Percentiles rank a stretch among this genome's conserved stretches.
These are phyloP conservation scores for Macaranga tanarius DNA, from an alignment of 441 rosid genomes.

Conservation along the genomic window DNA sequence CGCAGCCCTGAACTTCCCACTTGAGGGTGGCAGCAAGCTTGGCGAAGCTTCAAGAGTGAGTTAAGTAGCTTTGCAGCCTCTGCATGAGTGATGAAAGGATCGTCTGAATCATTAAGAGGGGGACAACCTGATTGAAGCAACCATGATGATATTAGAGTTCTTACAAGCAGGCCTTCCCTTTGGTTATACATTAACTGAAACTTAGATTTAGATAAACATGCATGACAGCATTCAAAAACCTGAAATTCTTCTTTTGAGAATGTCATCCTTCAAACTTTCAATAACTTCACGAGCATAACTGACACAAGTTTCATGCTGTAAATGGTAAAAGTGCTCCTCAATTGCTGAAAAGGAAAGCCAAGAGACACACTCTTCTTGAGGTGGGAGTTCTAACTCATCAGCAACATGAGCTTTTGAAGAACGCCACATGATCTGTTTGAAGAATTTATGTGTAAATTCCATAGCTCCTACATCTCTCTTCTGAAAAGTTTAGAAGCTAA, in stretches of 20 bases:
- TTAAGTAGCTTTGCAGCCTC: slow-evolving; percentile 89
- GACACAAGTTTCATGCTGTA: slow-evolving; percentile 96
- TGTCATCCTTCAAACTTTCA: slow-evolving; percentile 73
- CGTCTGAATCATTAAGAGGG: slow-evolving; percentile 39
- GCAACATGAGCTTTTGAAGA: slow-evolving; percentile 87
- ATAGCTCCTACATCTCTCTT: slow-evolving; percentile 64
- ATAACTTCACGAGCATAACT: slow-evolving; percentile 89
- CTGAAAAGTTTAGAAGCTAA: slow-evolving; percentile 41
- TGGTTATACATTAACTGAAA: neutral
- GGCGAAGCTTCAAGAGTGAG: slow-evolving; percentile 97
- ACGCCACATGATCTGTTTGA: slow-evolving; percentile 96
- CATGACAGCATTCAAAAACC: slow-evolving; percentile 39
- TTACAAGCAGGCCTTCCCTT: slow-evolving; percentile 8
- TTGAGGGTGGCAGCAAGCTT: slow-evolving; percentile 99
- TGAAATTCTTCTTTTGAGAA: slow-evolving; percentile 66
- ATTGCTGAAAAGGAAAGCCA: slow-evolving; percentile 93
- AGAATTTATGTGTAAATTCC: slow-evolving; percentile 72
- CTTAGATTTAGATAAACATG: slow-evolving; percentile 24
- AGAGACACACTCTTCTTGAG: slow-evolving; percentile 87
- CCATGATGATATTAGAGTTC: slow-evolving; percentile 21
- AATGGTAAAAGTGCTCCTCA: slow-evolving; percentile 92
- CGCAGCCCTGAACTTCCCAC: slow-evolving; percentile 96
- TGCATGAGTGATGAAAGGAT: slow-evolving; percentile 69
- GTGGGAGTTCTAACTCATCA: slow-evolving; percentile 92
- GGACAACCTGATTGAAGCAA: slow-evolving; percentile 45